Evolutionary conservation across 371 early-diverging fungal species (phyloP).

Genomic region (Lichtheimia ramosa): DNA sequence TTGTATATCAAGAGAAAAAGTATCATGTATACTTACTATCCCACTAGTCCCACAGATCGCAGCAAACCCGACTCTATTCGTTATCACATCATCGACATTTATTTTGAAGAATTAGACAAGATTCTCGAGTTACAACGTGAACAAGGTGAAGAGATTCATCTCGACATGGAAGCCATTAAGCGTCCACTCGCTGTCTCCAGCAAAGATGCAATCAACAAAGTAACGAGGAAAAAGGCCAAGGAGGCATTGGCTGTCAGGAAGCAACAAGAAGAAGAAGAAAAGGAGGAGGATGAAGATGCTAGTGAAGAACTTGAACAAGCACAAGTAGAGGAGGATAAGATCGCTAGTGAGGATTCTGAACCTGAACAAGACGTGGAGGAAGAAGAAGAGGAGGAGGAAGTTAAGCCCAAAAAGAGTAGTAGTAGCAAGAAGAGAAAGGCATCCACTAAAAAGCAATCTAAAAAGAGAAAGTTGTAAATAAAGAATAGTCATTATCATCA

Average conservation of each 20-base stretch:
- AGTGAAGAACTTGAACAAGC: conserved; percentile 8
- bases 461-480: too few relatives aligned
- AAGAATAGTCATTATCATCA: too few relatives aligned
- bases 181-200: conserved; percentile 68
- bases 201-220: conserved; percentile 49
- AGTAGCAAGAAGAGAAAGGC: too few relatives aligned
- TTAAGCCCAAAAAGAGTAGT: too few relatives aligned
- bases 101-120: conserved; percentile 78
- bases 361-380: too few relatives aligned
- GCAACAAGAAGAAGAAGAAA: conserved; percentile 2
- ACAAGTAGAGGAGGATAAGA: conserved; percentile 8
- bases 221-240: conserved; percentile 56
- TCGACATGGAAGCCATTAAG: conserved; percentile 55
- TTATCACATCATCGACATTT: conserved; percentile 81
- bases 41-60: conserved; percentile 56
- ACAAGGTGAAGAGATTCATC: conserved; percentile 24
- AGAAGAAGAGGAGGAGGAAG: too few relatives aligned
- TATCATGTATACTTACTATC: not conserved
- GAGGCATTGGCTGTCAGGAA: conserved; percentile 25
- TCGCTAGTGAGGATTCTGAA: too few relatives aligned
- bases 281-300: conserved; percentile 3
- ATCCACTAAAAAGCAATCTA: too few relatives aligned
- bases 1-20: too few relatives aligned
- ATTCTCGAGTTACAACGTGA: conserved; percentile 50
- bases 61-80: conserved; percentile 76